Percentiles rank a stretch among this genome's conserved stretches.
These are phyloP conservation scores for Blastobotrys elegans DNA, from an alignment of 1,139 yeast species.

Conservation along the genomic window DNA sequence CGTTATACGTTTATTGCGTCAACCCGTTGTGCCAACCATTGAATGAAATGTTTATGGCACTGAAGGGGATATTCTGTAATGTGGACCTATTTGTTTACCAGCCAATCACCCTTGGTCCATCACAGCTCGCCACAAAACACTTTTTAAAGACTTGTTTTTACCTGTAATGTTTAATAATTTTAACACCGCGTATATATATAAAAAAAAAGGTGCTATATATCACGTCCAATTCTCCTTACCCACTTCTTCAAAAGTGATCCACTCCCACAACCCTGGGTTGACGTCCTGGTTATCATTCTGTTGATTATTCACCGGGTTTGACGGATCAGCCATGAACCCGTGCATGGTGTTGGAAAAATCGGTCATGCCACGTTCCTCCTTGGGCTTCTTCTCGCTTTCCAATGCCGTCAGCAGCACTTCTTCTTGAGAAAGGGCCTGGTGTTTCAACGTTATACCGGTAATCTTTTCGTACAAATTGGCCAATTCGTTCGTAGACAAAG, in stretches of 20 bases:
- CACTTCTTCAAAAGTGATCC: slow-evolving; percentile 30
- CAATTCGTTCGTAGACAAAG: neutral
- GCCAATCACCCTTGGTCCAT: slow-evolving; percentile 2
- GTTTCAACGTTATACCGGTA: slow-evolving; percentile 37
- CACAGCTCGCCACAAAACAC: neutral
- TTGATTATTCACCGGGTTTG: slow-evolving; percentile 7
- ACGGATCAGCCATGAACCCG: slow-evolving; percentile 13
- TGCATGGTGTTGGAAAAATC: slow-evolving; percentile 33
- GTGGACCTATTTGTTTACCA: slow-evolving; percentile 1
- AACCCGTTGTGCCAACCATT: neutral
- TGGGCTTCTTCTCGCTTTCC: neutral
- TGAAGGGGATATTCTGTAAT: neutral
- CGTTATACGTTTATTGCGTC: neutral
- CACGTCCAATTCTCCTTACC: neutral
- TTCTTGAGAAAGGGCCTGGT: neutral
- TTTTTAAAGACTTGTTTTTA: neutral
- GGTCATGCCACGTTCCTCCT: slow-evolving; percentile 16
- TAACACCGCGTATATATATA: neutral
- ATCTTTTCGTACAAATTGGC: slow-evolving; percentile 13
- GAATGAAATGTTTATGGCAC: neutral
- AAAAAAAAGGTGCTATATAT: neutral
- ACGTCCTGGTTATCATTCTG: slow-evolving; percentile 46
- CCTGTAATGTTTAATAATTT: neutral
- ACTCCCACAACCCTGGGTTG: slow-evolving; percentile 52
- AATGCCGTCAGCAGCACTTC: slow-evolving; percentile 2